Evolutionary conservation across 2,329 filamentous ascomycete species (phyloP), one percentile per base, ranked within the genome.

Genomic region (Plenodomus lindquistii): DNA sequence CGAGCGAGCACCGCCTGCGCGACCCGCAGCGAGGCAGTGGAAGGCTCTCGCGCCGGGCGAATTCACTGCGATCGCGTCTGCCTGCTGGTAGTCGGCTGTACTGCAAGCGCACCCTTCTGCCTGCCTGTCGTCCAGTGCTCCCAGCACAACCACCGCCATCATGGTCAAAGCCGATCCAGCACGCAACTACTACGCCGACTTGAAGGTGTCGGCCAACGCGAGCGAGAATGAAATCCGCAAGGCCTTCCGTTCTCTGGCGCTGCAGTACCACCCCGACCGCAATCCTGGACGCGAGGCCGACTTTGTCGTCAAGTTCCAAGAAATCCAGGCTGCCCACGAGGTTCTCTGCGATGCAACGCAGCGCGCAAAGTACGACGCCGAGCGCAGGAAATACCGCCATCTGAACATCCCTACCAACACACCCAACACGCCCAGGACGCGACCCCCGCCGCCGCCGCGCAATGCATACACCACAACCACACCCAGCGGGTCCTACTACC

Each of bases 211-310:
- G 2, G 76, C 82, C 10, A 82, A 81, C 61, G 89, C 89, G 44
- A 84, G 87, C 57, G 75, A 84, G 37, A 82, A 85, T 22, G 89
- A 94, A 35, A 85, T 96, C 68, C 93, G 90, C 76, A 94, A 87
- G 72, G 87, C 92, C 64, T 96, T 91, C 73, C 84, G 88, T 59
- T 91, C 91, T 72, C 82, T 96, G 65, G 91, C 91, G 40, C 78
- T 95, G 39, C 88, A 89, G 71, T 95, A 88, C 65, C 91, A 96
- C 66, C 91, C 91, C 7, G 91, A 96, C 70, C 87, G 91, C 50
- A 96, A 96, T 66, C 89, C 87, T 10, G 91, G 91, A 42, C 84
- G 83, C 65, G 91, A 96, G 73, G 75, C 83, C 48, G 89, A 93
- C 65, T 88, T 87, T 66, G 89, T 89, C 57, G 80, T 87, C 24